A percentile compares a stretch with the other conserved stretches of the same genome.
These are phyloP conservation scores for Lactarius akahatsu DNA, from an alignment of 768 basidiomycete genomes.

Conservation along the genomic window DNA sequence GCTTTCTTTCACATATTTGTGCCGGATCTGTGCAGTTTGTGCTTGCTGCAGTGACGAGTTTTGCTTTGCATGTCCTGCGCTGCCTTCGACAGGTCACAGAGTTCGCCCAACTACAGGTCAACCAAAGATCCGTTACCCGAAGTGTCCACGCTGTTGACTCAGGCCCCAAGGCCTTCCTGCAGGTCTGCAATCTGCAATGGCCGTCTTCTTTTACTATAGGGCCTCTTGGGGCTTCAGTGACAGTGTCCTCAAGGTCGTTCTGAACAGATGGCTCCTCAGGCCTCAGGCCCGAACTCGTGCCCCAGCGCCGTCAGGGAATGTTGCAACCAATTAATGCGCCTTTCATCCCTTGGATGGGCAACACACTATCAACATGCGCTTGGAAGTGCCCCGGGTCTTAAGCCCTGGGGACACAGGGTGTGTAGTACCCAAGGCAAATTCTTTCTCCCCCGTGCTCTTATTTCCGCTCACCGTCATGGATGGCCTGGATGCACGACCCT, in stretches of 20 bases:
- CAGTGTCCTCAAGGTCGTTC: slow-evolving; percentile 29
- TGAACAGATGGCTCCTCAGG: slow-evolving; percentile 30
- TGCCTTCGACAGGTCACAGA: slow-evolving; percentile 52
- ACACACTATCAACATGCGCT: too few relatives aligned
- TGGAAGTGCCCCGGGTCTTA: too few relatives aligned
- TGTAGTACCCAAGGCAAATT: too few relatives aligned
- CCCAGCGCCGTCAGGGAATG: slow-evolving; percentile 43
- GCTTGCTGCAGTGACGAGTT: slow-evolving; percentile 44
- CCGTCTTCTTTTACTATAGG: slow-evolving; percentile 54
- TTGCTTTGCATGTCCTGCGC: slow-evolving; percentile 53
- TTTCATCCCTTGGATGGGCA: too few relatives aligned
- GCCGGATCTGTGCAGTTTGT: slow-evolving; percentile 39
- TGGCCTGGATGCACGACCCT: slow-evolving; percentile 78
- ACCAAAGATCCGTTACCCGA: slow-evolving; percentile 41
- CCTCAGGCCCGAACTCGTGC: slow-evolving; percentile 45
- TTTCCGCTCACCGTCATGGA: slow-evolving; percentile 9
- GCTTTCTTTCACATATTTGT: slow-evolving; percentile 39
- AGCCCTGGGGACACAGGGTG: too few relatives aligned
- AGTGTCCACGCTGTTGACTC: slow-evolving; percentile 50
- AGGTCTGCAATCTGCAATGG: slow-evolving; percentile 61
- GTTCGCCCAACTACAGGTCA: slow-evolving; percentile 46
- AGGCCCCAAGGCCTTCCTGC: slow-evolving; percentile 43
- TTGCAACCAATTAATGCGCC: too few relatives aligned
- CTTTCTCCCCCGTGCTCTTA: too few relatives aligned
- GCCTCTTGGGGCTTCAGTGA: slow-evolving; percentile 44